A percentile compares a stretch with the other conserved stretches of the same genome.
Evolutionary conservation across 192 early-diverging fungal species (phyloP).

Genomic region (Coemansia sp.): DNA sequence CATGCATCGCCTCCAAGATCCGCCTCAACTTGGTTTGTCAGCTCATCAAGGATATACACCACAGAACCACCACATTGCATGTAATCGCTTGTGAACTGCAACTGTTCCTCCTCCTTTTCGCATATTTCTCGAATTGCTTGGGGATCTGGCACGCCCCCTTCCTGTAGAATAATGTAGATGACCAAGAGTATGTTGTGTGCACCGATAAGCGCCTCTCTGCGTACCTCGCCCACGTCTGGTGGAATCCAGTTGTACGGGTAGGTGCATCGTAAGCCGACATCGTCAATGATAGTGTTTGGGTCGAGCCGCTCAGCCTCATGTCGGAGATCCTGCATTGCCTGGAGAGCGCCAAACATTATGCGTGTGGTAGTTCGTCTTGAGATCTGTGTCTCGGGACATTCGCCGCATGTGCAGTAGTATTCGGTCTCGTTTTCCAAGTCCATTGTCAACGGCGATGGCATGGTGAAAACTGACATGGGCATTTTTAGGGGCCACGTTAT

Average conservation of each 20-base stretch:
- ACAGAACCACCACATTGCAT: slow-evolving; percentile 42
- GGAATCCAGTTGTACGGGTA: slow-evolving; percentile 53
- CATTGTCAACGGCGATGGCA: neutral
- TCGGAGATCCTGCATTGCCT: slow-evolving; percentile 43
- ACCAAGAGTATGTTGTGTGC: slow-evolving; percentile 44
- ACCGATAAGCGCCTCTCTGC: slow-evolving; percentile 34
- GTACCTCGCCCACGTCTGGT: slow-evolving; percentile 19
- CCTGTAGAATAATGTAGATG: slow-evolving; percentile 41
- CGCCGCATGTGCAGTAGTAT: slow-evolving; percentile 30
- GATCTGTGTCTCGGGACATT: slow-evolving; percentile 29
- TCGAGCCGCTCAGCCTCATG: slow-evolving; percentile 23
- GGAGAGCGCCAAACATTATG: slow-evolving; percentile 39
- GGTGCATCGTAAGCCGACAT: slow-evolving; percentile 15
- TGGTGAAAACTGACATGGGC: slow-evolving; percentile 18
- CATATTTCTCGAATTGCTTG: slow-evolving; percentile 26
- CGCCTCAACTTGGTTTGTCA: slow-evolving; percentile 43
- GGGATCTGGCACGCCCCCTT: slow-evolving; percentile 25
- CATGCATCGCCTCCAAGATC: slow-evolving; percentile 39
- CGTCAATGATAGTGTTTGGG: slow-evolving; percentile 15
- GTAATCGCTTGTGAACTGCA: slow-evolving; percentile 26
- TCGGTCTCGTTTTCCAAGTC: neutral
- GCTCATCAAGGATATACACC: slow-evolving; percentile 30
- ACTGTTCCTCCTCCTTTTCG: slow-evolving; percentile 21
- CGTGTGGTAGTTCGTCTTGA: slow-evolving; percentile 27
- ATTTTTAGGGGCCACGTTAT: neutral